Base-by-base conservation (phyloP, 768 basidiomycete genomes). In the Serendipita sp. region DNA sequence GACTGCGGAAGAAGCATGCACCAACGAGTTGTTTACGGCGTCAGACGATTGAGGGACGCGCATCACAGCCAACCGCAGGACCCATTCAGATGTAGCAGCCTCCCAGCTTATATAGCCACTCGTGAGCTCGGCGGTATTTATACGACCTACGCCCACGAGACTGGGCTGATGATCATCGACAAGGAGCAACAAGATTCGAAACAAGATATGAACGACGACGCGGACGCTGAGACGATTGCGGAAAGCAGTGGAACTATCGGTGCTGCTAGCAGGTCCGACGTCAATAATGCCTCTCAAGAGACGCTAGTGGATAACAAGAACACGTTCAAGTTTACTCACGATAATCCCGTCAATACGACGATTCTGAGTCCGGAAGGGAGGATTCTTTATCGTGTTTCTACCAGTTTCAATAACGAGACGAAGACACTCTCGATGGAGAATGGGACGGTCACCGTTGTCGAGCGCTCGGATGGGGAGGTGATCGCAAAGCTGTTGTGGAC, bases 291-390 rank as follows among this genome's bases (percentile, higher is more conserved):
- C 38, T 50, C 45, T 22, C 45, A 50, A 30, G 45, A 50, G 45
- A 50, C 45, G 7, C 45, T 50, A 1, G 53, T 58, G 1, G 53
- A 58, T 28, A 31, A 33, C 2, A 33, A n/a, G 24, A 28, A 33
- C 2, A 28, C 9, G 30, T 58, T 79, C 43, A 69, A 70, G 20
- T 70, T 78, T 60, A 62, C 70, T 34, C 73, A 72, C 1, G 76
- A 78, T 64, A 76, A 78, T 67, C 77, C 76, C 13, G 72, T 69
- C 66, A 77, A 78, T 66, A 74, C 75, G 34, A 72, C 67, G 42
- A 70, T 79, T 65, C 66, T 66, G 43, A 68, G 73, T 64, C 63
- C 62, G 4, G 68, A 72, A 24, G 70, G 72, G 33, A 69, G 74
- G 65, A 64, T 70, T 30, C 50, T 74, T n/a, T 77, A 77, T 66